phyloP scores from a whole-genome alignment of 345 rosid genomes.

The Arabidopsis thaliana region TAIR10.1 NC_003075.7:15752501-15753000 shows the following conservation, averaged over 20 bases:
- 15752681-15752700: too few relatives aligned
- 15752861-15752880: background rate
- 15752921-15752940: conserved; percentile 79
- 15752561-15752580: conserved; percentile 85
- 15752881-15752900: background rate
- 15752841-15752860: conserved; percentile 14
- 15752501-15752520: background rate
- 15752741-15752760: conserved; percentile 83
- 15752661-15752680: too few relatives aligned
- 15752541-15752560: conserved; percentile 34
- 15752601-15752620: conserved; percentile 15
- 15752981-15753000: conserved; percentile 74
- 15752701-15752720: background rate
- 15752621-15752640: conserved; percentile 30
- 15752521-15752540: background rate
- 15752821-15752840: conserved; percentile 87
- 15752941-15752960: conserved; percentile 74
- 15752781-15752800: conserved; percentile 86
- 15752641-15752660: too few relatives aligned
- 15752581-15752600: conserved; percentile 72
- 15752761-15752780: conserved; percentile 94
- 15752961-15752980: conserved; percentile 63
- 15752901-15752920: conserved; percentile 22
- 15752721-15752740: conserved; percentile 54
- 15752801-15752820: conserved; percentile 91